Conservation (phyloP, 441 rosid genomes). For the Aleurites moluccanus region DNA sequence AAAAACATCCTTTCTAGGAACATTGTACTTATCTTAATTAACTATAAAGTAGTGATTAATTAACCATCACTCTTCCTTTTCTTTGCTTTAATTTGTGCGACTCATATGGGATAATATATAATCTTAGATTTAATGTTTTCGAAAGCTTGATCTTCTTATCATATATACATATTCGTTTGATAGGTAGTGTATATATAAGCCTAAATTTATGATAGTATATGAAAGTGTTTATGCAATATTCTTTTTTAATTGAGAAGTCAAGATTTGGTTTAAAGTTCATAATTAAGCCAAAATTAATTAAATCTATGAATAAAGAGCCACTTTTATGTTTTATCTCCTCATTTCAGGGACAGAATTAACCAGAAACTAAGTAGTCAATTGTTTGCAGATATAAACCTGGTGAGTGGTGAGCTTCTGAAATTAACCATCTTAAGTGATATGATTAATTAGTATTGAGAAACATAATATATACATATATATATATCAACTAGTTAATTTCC, state of each 20-base stretch:
- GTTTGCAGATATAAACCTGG: background rate
- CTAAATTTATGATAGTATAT: background rate
- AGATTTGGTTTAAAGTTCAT: no score
- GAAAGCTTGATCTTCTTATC: background rate
- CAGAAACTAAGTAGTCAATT: no score
- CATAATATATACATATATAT: no score
- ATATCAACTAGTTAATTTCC: background rate
- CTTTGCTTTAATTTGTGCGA: background rate
- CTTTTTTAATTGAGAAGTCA: no score
- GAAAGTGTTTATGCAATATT: no score
- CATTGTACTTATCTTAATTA: constrained; percentile 13
- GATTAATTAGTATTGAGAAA: no score
- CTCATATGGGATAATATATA: background rate
- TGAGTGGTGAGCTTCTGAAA: background rate
- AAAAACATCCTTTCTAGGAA: constrained; percentile 27
- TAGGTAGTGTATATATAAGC: background rate
- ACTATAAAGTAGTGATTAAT: constrained; percentile 13
- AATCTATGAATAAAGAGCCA: no score
- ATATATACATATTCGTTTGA: background rate
- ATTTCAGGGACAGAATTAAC: no score
- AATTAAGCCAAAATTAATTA: no score
- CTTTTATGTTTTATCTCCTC: no score
- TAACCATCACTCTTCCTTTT: background rate
- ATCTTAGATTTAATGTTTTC: background rate
- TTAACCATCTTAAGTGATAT: no score